phyloP scores from a whole-genome alignment of 805 yeast genomes.

The Sporopachydermia quercuum region DNA sequence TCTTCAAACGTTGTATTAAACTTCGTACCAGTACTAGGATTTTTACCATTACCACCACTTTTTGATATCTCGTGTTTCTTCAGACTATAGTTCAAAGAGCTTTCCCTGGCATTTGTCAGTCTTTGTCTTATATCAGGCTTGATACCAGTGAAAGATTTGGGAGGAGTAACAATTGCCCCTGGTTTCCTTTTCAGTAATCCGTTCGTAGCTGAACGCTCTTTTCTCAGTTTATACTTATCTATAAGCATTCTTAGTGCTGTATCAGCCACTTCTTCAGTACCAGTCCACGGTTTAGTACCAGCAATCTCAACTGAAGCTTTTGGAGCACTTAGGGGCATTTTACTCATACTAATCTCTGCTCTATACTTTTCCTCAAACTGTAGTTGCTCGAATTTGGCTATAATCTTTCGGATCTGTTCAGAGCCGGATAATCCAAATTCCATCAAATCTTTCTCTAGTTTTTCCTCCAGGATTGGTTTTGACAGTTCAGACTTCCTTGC shows the following conservation, averaged over 20 bases:
- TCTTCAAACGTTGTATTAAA: slow-evolving; percentile 25
- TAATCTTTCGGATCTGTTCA: slow-evolving; percentile 1
- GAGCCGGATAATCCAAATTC: not conserved
- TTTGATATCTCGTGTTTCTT: slow-evolving; percentile 21
- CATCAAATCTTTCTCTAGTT: slow-evolving; percentile 9
- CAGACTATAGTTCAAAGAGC: slow-evolving; percentile 46
- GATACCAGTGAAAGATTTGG: not conserved
- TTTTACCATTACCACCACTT: slow-evolving; percentile 6
- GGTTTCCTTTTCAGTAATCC: slow-evolving; percentile 3
- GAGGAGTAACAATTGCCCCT: not conserved
- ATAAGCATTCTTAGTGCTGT: slow-evolving; percentile 37
- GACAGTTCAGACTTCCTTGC: slow-evolving; percentile 12
- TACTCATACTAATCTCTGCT: slow-evolving; percentile 24
- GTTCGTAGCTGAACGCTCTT: not conserved
- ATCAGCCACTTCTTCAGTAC: slow-evolving; percentile 33
- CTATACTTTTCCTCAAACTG: slow-evolving; percentile 26
- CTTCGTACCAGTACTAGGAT: slow-evolving; percentile 11
- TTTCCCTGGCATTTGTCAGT: slow-evolving; percentile 46
- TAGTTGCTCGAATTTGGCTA: slow-evolving; percentile 19
- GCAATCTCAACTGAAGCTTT: slow-evolving; percentile 35
- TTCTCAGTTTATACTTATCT: slow-evolving; percentile 30
- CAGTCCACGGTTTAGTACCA: slow-evolving; percentile 40
- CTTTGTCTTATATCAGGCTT: slow-evolving; percentile 18
- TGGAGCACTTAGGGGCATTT: slow-evolving; percentile 29
- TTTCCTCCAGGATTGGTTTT: slow-evolving; percentile 10